A percentile compares a stretch with the other conserved stretches of the same genome.
Evolutionary conservation across 176 grass and related monocot genomes (phyloP).

Genomic region (Ensete glaucum): DNA sequence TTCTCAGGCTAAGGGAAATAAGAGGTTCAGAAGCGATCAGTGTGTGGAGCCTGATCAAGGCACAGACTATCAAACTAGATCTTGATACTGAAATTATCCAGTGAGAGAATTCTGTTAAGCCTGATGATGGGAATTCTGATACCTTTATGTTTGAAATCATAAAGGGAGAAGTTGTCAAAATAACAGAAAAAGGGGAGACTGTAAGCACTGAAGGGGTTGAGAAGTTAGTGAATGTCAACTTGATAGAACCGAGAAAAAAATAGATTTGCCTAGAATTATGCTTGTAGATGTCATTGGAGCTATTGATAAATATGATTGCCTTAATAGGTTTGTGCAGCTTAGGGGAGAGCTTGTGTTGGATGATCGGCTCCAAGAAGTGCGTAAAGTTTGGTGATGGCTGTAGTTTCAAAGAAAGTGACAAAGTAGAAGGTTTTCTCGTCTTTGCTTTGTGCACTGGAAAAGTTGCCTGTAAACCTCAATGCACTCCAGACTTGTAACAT

Average conservation of each 20-base stretch:
- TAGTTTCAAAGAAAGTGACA: not conserved
- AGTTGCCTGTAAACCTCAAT: conserved; percentile 52
- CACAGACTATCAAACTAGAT: not conserved
- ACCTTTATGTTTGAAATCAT: conserved; percentile 24
- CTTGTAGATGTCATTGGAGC: conserved; percentile 61
- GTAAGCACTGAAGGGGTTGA: conserved; percentile 57
- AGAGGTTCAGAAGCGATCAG: too few species aligned
- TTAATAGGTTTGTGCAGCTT: conserved; percentile 63
- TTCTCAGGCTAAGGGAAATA: too few species aligned
- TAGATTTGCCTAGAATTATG: conserved; percentile 46
- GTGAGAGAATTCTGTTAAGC: not conserved
- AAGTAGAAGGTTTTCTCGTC: conserved; percentile 36
- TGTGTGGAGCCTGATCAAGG: too few species aligned
- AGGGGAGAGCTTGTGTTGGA: conserved; percentile 62
- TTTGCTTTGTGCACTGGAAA: conserved; percentile 44
- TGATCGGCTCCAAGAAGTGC: conserved; percentile 84
- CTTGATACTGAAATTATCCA: not conserved
- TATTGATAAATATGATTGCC: conserved; percentile 57
- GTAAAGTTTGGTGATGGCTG: conserved; percentile 49
- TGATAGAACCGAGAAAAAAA: conserved; percentile 64
- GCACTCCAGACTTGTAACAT: conserved; percentile 55
- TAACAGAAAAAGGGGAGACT: conserved; percentile 67
- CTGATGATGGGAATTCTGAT: not conserved
- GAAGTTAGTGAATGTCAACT: conserved; percentile 63
- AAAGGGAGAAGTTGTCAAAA: conserved; percentile 52